phyloP scores from a whole-genome alignment of 2,329 filamentous ascomycete species.

The Trichoderma breve region DNA sequence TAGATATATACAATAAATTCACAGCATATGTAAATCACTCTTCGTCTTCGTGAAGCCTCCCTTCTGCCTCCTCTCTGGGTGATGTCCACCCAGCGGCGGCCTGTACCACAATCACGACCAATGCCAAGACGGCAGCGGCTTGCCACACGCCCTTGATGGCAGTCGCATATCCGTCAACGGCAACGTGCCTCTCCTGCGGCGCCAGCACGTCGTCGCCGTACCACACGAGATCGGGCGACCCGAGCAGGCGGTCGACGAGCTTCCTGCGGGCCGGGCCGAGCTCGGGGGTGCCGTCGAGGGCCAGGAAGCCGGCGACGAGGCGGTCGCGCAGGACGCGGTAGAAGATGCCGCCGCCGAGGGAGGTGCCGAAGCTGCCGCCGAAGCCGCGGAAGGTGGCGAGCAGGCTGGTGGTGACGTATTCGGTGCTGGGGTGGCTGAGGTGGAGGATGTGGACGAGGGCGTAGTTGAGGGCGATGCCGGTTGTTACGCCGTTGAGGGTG shows the following conservation, averaged over 20 bases:
- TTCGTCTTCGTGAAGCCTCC: constrained; percentile 31
- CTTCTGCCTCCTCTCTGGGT: constrained; percentile 32
- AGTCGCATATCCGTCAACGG: constrained; percentile 47
- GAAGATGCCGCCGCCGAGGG: constrained; percentile 76
- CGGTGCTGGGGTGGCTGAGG: constrained; percentile 61
- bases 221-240: constrained; percentile 51
- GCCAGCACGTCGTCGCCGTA: constrained; percentile 39
- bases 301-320: constrained; percentile 57
- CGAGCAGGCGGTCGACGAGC: constrained; percentile 49
- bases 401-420: constrained; percentile 74
- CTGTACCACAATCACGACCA: constrained; percentile 48
- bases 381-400: constrained; percentile 79
- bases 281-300: constrained; percentile 40
- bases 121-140: constrained; percentile 43
- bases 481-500: constrained; percentile 69
- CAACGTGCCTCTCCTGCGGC: constrained; percentile 43
- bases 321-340: constrained; percentile 56
- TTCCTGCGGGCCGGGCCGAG: constrained; percentile 35
- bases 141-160: constrained; percentile 48
- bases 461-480: constrained; percentile 75
- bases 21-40: neutral
- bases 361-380: constrained; percentile 75
- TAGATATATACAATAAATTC: neutral
- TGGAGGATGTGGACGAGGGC: constrained; percentile 77
- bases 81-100: constrained; percentile 52